Evolutionary conservation across 805 yeast species (phyloP).

Genomic region (Komagataella phaffii): DNA sequence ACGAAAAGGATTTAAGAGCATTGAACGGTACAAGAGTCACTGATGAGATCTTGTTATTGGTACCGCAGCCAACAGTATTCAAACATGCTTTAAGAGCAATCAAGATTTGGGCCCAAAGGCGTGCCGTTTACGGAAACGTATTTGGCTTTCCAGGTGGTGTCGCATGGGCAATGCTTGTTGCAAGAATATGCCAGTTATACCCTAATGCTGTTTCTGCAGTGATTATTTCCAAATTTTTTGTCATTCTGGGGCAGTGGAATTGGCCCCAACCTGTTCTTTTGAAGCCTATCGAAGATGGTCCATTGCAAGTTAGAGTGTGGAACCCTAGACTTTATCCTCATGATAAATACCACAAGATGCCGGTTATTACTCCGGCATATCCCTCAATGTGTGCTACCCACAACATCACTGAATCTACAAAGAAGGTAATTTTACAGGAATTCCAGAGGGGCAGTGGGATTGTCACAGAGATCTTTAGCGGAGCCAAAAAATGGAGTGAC

Average conservation of each 20-base stretch:
- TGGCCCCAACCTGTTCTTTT: slow-evolving; percentile 98
- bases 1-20: slow-evolving; percentile 82
- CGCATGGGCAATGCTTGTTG: slow-evolving; percentile 99
- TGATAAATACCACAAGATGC: slow-evolving; percentile 89
- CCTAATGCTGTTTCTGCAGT: slow-evolving; percentile 94
- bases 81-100: slow-evolving; percentile 86
- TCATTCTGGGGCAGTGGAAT: slow-evolving; percentile 77
- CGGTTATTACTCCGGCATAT: slow-evolving; percentile 95
- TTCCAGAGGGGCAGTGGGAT: slow-evolving; percentile 62
- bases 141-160: slow-evolving; percentile 99
- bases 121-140: slow-evolving; percentile 89
- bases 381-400: slow-evolving; percentile 99
- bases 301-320: slow-evolving; percentile 93
- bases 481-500: slow-evolving; percentile 60
- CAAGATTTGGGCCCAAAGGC: slow-evolving; percentile 91
- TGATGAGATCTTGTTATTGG: slow-evolving; percentile 79
- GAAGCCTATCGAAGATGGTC: slow-evolving; percentile 93
- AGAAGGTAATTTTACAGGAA: slow-evolving; percentile 68
- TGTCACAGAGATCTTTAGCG: slow-evolving; percentile 51
- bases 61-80: slow-evolving; percentile 88
- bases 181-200: slow-evolving; percentile 89
- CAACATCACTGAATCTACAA: slow-evolving; percentile 83
- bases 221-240: slow-evolving; percentile 80
- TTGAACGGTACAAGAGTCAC: slow-evolving; percentile 95
- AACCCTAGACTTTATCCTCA: slow-evolving; percentile 84